These are phyloP conservation scores for Leccinum obscurum DNA, from an alignment of 768 basidiomycete genomes.

Conservation along the genomic window DNA sequence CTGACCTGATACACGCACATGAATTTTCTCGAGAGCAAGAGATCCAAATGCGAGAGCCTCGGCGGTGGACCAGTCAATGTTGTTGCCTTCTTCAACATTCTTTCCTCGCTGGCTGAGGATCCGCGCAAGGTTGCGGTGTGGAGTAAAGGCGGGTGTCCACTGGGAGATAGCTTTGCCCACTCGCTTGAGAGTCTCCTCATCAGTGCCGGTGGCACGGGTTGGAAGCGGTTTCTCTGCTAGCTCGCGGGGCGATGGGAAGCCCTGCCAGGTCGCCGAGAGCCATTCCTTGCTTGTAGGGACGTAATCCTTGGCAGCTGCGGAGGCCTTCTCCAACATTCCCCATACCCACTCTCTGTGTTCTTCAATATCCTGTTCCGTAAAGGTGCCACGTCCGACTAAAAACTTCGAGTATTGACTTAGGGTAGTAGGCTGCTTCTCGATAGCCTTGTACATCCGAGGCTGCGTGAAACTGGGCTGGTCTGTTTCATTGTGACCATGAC, in stretches of 20 bases:
- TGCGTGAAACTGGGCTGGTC: constrained; percentile 99
- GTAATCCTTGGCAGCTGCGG: constrained; percentile 93
- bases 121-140: constrained; percentile 92
- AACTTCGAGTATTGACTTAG: constrained; percentile 91
- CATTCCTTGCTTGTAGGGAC: constrained; percentile 94
- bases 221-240: constrained; percentile 91
- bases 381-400: constrained; percentile 86
- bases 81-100: constrained; percentile 84
- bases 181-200: constrained; percentile 72
- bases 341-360: constrained; percentile 99
- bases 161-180: constrained; percentile 87
- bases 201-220: constrained; percentile 83
- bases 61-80: constrained; percentile 98
- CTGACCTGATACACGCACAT: constrained; percentile 95
- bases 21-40: constrained; percentile 88
- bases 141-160: constrained; percentile 81
- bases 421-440: constrained; percentile 90
- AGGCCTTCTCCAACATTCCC: constrained; percentile 97
- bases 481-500: constrained; percentile 99
- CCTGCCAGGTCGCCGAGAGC: constrained; percentile 97
- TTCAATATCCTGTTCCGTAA: constrained; percentile 94
- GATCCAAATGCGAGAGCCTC: constrained; percentile 97
- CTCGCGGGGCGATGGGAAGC: constrained; percentile 96
- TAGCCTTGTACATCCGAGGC: constrained; percentile 97
- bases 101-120: constrained; percentile 88